Base-by-base conservation (phyloP, 352 stramenopile species). In the Phytophthora citrophthora region DNA sequence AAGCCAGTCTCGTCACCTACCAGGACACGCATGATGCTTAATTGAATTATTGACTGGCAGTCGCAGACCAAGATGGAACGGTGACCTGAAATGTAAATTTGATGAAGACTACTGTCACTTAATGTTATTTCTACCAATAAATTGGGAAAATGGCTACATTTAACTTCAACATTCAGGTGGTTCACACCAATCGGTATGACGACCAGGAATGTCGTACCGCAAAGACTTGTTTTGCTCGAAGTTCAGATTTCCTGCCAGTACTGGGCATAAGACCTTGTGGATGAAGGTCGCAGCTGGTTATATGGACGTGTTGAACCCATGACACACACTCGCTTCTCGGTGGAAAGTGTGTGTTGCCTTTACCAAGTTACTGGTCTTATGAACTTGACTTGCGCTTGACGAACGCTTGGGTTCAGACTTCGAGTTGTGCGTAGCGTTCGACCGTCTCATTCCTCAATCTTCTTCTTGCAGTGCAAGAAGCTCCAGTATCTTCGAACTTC, bases 1-100 rank as follows among this genome's bases (percentile, higher is more conserved):
- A 95, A 57, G 8, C 87, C 87, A 1, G 83, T 94, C 69, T 95
- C 87, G 71, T 95, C 87, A 49, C 78, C 87, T 36, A 91, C 75
- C 15, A 95, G 47, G 59, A 95, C 76, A 26, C 83, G 83, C 83
- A 94, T 94, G 27, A 20, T 72, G 49, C 9, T 49, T 20, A 41
- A 15, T 52, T 36, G 15, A 61, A 50, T 59, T 55, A 24, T 53
- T 57, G 63, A 60, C 54, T 70, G 62, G 62, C 34, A 63, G 36
- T 20, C 24, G n/a, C 20, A 24, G n/a, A 43, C 5, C 31, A 36
- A 12, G 26, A 24, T 26, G 20, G 43, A 43, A 20, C 36, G 36
- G 36, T 43, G 36, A 7, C 36, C 10, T 9, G n/a, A 11, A 3
- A 1, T 43, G 36, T 43, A 13, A 2, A 43, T n/a, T 43, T 10